Conservation (phyloP, 2,329 filamentous ascomycete genomes). For the Colletotrichum lentis region DNA sequence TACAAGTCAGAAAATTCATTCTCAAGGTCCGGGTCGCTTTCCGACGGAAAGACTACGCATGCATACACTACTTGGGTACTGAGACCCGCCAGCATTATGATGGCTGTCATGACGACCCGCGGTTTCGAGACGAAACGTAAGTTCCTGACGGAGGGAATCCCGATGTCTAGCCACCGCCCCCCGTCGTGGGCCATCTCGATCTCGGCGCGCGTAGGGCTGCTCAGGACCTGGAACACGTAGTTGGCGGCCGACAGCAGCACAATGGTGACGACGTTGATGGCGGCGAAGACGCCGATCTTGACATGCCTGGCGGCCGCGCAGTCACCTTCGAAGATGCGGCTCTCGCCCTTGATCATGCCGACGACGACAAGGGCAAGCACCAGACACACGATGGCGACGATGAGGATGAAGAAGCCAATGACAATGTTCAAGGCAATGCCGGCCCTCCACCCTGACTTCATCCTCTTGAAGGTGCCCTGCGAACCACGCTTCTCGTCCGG, state of each 20-base stretch:
- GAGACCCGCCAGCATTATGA: constrained; percentile 54
- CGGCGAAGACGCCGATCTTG: constrained; percentile 53
- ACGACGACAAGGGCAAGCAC: constrained; percentile 49
- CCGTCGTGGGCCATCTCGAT: constrained; percentile 56
- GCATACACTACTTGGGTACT: constrained; percentile 60
- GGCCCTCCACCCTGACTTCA: constrained; percentile 57
- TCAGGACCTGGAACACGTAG: constrained; percentile 63
- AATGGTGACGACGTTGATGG: constrained; percentile 55
- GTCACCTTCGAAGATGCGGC: constrained; percentile 50
- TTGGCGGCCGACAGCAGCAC: constrained; percentile 59
- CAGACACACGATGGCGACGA: constrained; percentile 52
- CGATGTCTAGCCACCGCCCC: constrained; percentile 61
- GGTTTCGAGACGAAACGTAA: constrained; percentile 53
- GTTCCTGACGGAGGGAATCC: constrained; percentile 62
- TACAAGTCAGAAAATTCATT: constrained; percentile 35
- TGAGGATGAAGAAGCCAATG: constrained; percentile 50
- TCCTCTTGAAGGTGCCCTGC: constrained; percentile 42
- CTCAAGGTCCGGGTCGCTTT: too few relatives aligned
- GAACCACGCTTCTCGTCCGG: constrained; percentile 38
- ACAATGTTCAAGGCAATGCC: constrained; percentile 56
- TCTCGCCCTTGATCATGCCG: constrained; percentile 47
- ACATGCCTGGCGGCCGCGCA: constrained; percentile 50
- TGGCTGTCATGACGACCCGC: constrained; percentile 50
- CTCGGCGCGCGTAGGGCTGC: constrained; percentile 61
- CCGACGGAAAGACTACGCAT: not conserved